Evolutionary conservation across 345 rosid species (phyloP).

Genomic region (Brassica incana): DNA sequence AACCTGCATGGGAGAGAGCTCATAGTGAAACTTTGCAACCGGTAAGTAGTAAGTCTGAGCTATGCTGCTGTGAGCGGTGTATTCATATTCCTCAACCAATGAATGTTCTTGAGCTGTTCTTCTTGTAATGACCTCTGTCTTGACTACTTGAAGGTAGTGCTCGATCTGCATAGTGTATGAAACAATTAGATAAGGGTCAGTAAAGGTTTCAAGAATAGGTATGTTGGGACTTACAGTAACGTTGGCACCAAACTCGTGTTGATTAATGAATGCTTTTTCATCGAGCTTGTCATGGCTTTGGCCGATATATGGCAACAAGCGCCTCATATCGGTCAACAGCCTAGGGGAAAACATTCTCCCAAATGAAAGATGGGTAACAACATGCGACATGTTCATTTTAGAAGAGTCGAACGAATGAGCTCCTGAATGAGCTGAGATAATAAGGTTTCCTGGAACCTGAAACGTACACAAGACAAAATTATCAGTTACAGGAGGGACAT

Average conservation of each 20-base stretch:
- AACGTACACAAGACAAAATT: not conserved
- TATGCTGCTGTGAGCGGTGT: conserved; percentile 93
- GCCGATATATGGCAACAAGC: conserved; percentile 79
- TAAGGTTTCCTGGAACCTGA: conserved; percentile 97
- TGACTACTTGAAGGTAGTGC: conserved; percentile 93
- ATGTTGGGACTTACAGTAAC: conserved; percentile 74
- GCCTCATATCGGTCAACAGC: conserved; percentile 61
- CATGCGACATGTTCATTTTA: conserved; percentile 95
- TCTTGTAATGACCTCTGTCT: conserved; percentile 73
- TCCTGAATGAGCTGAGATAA: conserved; percentile 83
- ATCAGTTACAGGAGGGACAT: not conserved
- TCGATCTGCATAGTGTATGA: conserved; percentile 61
- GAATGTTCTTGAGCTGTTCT: conserved; percentile 44
- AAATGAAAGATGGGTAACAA: conserved; percentile 80
- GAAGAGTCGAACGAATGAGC: conserved; percentile 91
- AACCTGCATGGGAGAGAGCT: conserved; percentile 99
- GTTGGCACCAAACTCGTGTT: conserved; percentile 76
- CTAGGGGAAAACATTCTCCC: conserved; percentile 66
- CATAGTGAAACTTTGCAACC: conserved; percentile 79
- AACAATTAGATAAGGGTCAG: not conserved
- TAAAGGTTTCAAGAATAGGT: not conserved
- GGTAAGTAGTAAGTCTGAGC: conserved; percentile 69
- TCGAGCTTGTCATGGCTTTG: conserved; percentile 79
- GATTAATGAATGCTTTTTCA: conserved; percentile 77
- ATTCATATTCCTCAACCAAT: conserved; percentile 82